Percentiles rank a stretch among this genome's conserved stretches.
Conservation (phyloP, 2,329 filamentous ascomycete genomes). For the Lasiodiplodia sp. region DNA sequence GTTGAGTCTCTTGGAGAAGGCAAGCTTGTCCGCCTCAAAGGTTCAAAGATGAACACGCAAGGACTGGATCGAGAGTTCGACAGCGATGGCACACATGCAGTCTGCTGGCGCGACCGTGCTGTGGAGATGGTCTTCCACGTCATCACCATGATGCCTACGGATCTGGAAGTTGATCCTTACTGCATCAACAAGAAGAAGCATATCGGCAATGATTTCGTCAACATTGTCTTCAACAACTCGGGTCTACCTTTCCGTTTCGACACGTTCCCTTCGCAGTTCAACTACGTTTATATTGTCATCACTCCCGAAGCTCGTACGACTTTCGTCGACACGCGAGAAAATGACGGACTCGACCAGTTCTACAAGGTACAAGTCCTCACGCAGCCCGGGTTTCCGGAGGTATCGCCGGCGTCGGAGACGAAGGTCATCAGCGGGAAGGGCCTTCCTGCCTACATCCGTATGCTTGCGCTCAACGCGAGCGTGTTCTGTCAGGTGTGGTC, state of each 20-base stretch:
- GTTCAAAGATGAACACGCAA: slow-evolving; percentile 89
- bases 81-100: slow-evolving; percentile 84
- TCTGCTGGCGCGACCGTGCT: slow-evolving; percentile 93
- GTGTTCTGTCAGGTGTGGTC: slow-evolving; percentile 94
- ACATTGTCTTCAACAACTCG: slow-evolving; percentile 97
- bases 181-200: slow-evolving; percentile 86
- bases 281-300: slow-evolving; percentile 96
- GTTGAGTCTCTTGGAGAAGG: slow-evolving; percentile 82
- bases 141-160: slow-evolving; percentile 95
- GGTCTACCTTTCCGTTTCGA: slow-evolving; percentile 88
- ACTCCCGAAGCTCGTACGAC: slow-evolving; percentile 82
- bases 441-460: slow-evolving; percentile 83
- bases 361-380: slow-evolving; percentile 91
- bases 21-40: slow-evolving; percentile 72
- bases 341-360: slow-evolving; percentile 63
- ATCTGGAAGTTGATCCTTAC: slow-evolving; percentile 77
- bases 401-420: slow-evolving; percentile 86
- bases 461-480: slow-evolving; percentile 89
- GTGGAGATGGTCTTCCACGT: slow-evolving; percentile 97
- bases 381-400: slow-evolving; percentile 86
- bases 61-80: slow-evolving; percentile 82
- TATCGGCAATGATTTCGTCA: slow-evolving; percentile 97
- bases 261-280: slow-evolving; percentile 93
- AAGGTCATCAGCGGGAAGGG: slow-evolving; percentile 88
- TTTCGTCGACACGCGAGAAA: slow-evolving; percentile 61